These are phyloP conservation scores for Solanum tacnaense DNA, from an alignment of 257 asterid genomes.

Conservation along the genomic window DNA sequence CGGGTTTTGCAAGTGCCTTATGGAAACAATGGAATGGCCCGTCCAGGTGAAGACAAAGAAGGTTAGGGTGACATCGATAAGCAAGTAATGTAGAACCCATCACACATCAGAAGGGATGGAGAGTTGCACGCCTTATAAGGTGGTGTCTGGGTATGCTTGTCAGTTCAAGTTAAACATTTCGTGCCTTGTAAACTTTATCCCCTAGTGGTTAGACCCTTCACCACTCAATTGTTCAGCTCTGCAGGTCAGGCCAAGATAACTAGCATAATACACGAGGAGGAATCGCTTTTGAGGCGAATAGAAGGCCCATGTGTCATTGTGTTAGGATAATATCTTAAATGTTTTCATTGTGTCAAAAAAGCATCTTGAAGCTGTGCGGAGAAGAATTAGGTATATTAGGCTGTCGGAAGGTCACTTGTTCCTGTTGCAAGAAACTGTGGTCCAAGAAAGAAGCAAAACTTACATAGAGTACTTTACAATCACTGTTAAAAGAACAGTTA, in stretches of 20 bases:
- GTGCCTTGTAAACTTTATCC: neutral
- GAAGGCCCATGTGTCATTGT: neutral
- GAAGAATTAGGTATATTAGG: neutral
- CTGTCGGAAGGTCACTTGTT: neutral
- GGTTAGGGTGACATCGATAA: neutral
- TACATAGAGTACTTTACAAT: neutral
- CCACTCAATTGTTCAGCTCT: neutral
- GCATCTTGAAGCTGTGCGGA: neutral
- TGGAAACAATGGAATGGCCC: neutral
- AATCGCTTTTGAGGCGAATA: neutral
- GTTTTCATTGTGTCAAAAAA: neutral
- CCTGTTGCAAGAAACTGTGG: neutral
- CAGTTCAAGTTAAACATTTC: neutral
- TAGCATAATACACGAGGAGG: neutral
- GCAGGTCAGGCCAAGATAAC: neutral
- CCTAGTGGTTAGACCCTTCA: neutral
- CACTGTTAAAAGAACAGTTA: neutral
- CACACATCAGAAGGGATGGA: neutral
- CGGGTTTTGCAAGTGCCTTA: neutral
- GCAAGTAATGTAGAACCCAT: neutral
- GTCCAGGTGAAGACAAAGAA: neutral
- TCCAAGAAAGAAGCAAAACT: neutral
- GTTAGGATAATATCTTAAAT: neutral
- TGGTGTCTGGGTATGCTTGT: neutral
- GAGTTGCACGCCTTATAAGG: neutral